Base-by-base conservation (phyloP, 306 rosid genomes). In the Arachis stenosperma region DNA sequence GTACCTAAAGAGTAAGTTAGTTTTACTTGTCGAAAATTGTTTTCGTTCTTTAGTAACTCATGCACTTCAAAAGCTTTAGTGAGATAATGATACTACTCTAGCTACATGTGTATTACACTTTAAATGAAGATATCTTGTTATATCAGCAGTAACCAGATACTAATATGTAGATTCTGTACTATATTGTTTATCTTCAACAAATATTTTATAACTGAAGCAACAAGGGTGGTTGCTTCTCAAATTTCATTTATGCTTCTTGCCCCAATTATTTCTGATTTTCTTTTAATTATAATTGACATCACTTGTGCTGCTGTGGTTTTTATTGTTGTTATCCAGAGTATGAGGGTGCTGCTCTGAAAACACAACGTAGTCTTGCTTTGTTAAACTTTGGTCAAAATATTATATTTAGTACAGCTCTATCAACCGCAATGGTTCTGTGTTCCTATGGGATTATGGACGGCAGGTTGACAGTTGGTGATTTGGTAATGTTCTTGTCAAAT, bases 401-500 rank as follows among this genome's bases (percentile, higher is more conserved):
- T 62, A 94, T 89, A 84, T 94, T 94, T 84, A 94, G 98, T 77
- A 84, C 90, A 4, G 95, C 98, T 78, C 90, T 94, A 50, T 94
- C 98, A 80, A 89, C 92, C 9, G 98, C 98, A 61, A 94, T 94
- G 98, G 96, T 89, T 84, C 77, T 94, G 73, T 91, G 96, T 84
- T 94, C 98, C 33, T 86, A 94, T 46, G 95, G 97, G 76, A 87
- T 94, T 55, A 76, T 89, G 86, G 67, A 70, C 81, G 97, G 98
- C 77, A 77, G 69, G 50, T 86, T 94, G 96, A 91, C 98, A 13
- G 83, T 94, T 67, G 98, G 98, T 80, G 98, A 94, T 85, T 89
- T 94, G 98, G 98, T 91, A 89, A 82, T 58, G 59, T 79, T 30
- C 71, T 33, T 65, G 53, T 78, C 71, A 53, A 80, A 43, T 64